phyloP scores from a whole-genome alignment of 495 filamentous ascomycete species.

The Aspergillus sclerotioniger region DNA sequence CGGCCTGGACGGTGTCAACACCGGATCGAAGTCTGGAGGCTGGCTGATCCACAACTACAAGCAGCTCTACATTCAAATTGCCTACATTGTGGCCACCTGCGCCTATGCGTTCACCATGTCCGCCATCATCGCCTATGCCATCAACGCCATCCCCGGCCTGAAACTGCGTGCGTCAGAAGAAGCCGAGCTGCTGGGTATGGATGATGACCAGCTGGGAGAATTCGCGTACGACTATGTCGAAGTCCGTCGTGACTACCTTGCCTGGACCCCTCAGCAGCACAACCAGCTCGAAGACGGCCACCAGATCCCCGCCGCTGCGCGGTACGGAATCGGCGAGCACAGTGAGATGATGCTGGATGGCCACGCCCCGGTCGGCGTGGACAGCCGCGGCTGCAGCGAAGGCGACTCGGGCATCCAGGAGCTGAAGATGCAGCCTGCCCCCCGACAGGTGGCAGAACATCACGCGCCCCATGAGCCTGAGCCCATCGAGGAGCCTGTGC shows the following conservation, averaged over 20 bases:
- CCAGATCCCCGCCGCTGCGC: constrained; percentile 62
- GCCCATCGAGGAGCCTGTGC: constrained; percentile 28
- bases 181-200: constrained; percentile 97
- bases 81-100: constrained; percentile 75
- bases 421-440: constrained; percentile 33
- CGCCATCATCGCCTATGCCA: constrained; percentile 73
- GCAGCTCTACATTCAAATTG: constrained; percentile 89
- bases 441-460: constrained; percentile 36
- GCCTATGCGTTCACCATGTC: constrained; percentile 84
- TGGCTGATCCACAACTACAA: constrained; percentile 86
- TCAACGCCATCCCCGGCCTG: constrained; percentile 87
- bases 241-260: constrained; percentile 93
- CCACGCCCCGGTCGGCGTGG: constrained; percentile 51
- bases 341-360: constrained; percentile 67
- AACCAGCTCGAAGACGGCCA: constrained; percentile 62
- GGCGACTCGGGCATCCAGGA: constrained; percentile 38
- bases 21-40: constrained; percentile 65
- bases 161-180: constrained; percentile 90
- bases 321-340: constrained; percentile 82
- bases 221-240: constrained; percentile 99
- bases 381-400: constrained; percentile 38
- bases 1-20: constrained; percentile 91
- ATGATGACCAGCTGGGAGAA: constrained; percentile 97
- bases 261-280: constrained; percentile 86
- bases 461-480: constrained; percentile 21